Conservation (phyloP, 2,329 filamentous ascomycete species). For the Exophiala mesophila region DNA sequence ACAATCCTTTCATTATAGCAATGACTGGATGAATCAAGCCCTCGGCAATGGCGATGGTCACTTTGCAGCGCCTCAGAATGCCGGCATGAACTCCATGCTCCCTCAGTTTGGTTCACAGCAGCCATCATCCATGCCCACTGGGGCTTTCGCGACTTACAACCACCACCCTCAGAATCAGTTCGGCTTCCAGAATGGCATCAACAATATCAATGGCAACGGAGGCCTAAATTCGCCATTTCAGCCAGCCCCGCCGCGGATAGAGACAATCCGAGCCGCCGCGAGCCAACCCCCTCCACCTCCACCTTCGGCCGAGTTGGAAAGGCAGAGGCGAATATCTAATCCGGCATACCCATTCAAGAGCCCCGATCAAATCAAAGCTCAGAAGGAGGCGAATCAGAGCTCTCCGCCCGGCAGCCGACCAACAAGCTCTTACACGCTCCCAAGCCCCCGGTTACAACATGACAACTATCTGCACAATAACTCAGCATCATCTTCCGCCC, state of each 20-base stretch:
- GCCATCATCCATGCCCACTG: slow-evolving; percentile 2
- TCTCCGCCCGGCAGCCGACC: slow-evolving; percentile 25
- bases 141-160: slow-evolving; percentile 16
- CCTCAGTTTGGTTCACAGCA: slow-evolving; percentile 10
- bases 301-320: slow-evolving; percentile 25
- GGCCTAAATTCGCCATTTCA: slow-evolving; percentile 5
- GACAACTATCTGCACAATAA: slow-evolving; percentile 14
- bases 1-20: slow-evolving; percentile 21
- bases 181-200: slow-evolving; percentile 9
- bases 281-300: slow-evolving; percentile 23
- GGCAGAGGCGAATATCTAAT: slow-evolving; percentile 25
- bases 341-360: slow-evolving; percentile 28
- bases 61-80: slow-evolving; percentile 8
- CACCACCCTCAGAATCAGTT: slow-evolving; percentile 21
- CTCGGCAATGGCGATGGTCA: slow-evolving; percentile 4
- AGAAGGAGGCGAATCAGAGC: slow-evolving; percentile 25
- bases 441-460: slow-evolving; percentile 22
- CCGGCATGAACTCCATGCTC: slow-evolving; percentile 15
- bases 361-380: slow-evolving; percentile 27
- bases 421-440: slow-evolving; percentile 25
- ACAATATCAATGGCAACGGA: neutral
- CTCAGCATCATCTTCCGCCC: slow-evolving; percentile 13
- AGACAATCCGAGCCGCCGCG: slow-evolving; percentile 22
- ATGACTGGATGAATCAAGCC: slow-evolving; percentile 24
- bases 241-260: slow-evolving; percentile 15